These are phyloP conservation scores for Brassica cretica DNA, from an alignment of 345 rosid species.

Conservation along the genomic window DNA sequence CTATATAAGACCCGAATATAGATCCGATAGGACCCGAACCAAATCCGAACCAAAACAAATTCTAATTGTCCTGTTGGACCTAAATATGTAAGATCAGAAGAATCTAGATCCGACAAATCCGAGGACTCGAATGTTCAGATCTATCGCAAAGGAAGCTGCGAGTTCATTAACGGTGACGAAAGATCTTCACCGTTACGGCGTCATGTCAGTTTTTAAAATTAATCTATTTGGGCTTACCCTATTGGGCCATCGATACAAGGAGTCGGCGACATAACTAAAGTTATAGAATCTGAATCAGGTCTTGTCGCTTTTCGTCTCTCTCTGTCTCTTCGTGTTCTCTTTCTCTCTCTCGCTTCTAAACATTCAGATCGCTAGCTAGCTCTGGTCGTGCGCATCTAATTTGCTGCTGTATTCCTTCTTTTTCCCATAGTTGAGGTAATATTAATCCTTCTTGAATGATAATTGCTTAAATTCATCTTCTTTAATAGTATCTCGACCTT, in stretches of 20 bases:
- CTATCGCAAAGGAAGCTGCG: neutral
- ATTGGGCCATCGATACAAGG: conserved; percentile 36
- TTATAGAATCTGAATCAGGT: conserved; percentile 43
- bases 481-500: conserved; percentile 3
- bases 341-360: conserved; percentile 10
- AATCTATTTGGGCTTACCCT: conserved; percentile 46
- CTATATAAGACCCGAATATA: no score
- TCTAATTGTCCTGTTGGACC: no score
- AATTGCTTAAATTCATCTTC: conserved; percentile 8
- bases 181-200: conserved; percentile 17
- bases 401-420: conserved; percentile 14
- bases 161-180: neutral
- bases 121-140: no score
- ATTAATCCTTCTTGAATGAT: neutral
- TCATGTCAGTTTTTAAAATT: neutral
- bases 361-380: conserved; percentile 32
- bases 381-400: conserved; percentile 28
- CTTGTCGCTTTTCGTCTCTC: conserved; percentile 9
- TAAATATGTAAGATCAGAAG: no score
- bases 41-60: no score
- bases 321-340: conserved; percentile 2
- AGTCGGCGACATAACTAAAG: conserved; percentile 32
- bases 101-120: neutral
- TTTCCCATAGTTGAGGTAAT: conserved; percentile 30
- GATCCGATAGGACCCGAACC: no score